A percentile compares a stretch with the other conserved stretches of the same genome.
Conservation (phyloP, 2,329 filamentous ascomycete genomes). For the Sporothrix brasiliensis region DNA sequence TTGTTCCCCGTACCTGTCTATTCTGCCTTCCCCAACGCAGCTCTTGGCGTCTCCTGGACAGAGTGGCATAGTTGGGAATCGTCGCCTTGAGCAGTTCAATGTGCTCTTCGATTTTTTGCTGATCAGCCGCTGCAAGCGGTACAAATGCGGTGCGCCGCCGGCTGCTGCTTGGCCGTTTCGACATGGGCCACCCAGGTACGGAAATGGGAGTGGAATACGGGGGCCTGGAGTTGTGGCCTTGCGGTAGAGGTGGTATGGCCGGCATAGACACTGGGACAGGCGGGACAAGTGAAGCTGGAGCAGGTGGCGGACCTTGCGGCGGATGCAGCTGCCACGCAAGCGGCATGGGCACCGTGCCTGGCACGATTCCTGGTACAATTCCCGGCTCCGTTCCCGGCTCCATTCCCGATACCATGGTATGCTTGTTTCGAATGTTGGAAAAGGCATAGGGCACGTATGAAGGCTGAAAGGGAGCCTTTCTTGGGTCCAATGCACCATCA, state of each 20-base stretch:
- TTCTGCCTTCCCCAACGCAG: slow-evolving; percentile 28
- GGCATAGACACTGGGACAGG: neutral
- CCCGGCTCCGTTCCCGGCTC: neutral
- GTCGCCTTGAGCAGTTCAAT: slow-evolving; percentile 34
- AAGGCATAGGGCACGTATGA: too few species aligned
- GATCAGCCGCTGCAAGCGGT: slow-evolving; percentile 26
- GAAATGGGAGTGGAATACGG: too few species aligned
- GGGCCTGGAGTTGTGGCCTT: neutral
- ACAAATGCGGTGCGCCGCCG: slow-evolving; percentile 19
- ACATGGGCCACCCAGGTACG: neutral
- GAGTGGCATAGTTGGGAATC: slow-evolving; percentile 33
- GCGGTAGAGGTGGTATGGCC: neutral
- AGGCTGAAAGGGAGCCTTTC: neutral
- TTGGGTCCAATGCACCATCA: neutral
- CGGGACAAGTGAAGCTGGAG: neutral
- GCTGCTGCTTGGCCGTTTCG: neutral
- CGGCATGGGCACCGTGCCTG: too few species aligned
- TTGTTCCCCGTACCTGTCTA: neutral
- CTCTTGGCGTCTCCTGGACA: slow-evolving; percentile 33
- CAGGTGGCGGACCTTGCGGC: neutral
- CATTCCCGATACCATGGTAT: neutral
- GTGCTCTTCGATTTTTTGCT: slow-evolving; percentile 36
- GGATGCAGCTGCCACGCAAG: neutral
- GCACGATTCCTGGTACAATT: too few species aligned
- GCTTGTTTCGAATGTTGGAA: neutral